Evolutionary conservation across 1,284 basidiomycete species (phyloP).

Genomic region (Inonotus obliquus): DNA sequence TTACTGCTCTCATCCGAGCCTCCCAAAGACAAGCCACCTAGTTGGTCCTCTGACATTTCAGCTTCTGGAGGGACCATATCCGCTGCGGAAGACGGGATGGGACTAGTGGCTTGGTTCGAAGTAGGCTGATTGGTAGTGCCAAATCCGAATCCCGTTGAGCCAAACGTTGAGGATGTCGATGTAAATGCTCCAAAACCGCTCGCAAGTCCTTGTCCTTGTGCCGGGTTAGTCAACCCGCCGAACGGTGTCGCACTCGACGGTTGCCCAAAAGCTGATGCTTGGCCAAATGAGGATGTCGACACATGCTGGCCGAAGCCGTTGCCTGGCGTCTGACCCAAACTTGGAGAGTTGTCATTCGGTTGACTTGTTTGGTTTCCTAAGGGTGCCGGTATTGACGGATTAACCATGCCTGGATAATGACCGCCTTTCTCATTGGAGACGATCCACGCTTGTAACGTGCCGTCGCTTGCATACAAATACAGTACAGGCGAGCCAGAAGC

Average conservation of each 20-base stretch:
- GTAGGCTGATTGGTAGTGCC: conserved; percentile 2
- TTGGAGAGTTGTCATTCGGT: conserved; percentile 16
- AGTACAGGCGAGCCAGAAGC: conserved; percentile 63
- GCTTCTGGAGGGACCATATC: conserved; percentile 23
- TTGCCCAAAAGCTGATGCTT: conserved; percentile 18
- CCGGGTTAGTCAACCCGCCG: conserved; percentile 12
- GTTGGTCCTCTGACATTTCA: conserved; percentile 13
- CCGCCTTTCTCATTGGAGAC: conserved; percentile 51
- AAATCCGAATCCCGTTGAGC: conserved; percentile 29
- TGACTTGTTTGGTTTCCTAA: conserved; percentile 2
- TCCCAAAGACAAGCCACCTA: conserved; percentile 17
- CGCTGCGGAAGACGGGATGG: conserved; percentile 1
- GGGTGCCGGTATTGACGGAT: conserved; percentile 5
- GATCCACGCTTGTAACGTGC: conserved; percentile 74
- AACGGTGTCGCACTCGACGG: not conserved
- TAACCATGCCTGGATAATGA: conserved; percentile 52
- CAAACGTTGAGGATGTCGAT: conserved; percentile 31
- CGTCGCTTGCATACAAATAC: conserved; percentile 77
- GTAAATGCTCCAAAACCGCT: conserved; percentile 23
- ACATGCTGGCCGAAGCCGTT: conserved; percentile 3
- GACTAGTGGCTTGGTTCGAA: not conserved
- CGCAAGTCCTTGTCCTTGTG: conserved; percentile 17
- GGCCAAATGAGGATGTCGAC: conserved; percentile 20
- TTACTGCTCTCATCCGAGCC: not conserved
- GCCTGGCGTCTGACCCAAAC: conserved; percentile 21